Evolutionary conservation across 352 stramenopile genomes (phyloP), one percentile per base, ranked within the genome.

Genomic region (Globisporangium cylindrosporum): DNA sequence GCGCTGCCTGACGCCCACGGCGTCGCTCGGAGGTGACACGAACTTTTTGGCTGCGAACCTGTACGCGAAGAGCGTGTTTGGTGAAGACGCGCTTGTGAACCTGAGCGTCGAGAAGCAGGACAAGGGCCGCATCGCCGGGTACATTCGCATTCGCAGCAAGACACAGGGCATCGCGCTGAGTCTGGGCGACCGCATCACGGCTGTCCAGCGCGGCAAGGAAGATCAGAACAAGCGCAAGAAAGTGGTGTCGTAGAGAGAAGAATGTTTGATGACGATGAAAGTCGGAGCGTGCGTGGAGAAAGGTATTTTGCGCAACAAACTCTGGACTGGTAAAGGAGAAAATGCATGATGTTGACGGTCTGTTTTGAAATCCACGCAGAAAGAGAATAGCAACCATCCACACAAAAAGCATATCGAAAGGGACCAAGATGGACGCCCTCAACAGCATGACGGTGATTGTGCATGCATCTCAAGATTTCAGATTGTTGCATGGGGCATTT

Each of bases 101-200:
- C 85, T 99, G 53, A 99, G 97, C 67, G 97, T 99, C 18, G 98
- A 99, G 77, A 99, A 99, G 84, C 95, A 99, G 72, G 97, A 98
- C 67, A 98, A 98, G 72, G 97, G 97, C 14, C 98, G 98, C 68
- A 96, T 99, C 62, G 87, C 89, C 66, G 97, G 97, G 48, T 99
- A 99, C 85, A 99, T 99, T 66, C 93, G 98, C 70, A 99, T 99
- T 70, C 94, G 98, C 65, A 99, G 95, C 73, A 99, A 99, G 88
- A 99, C 98, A 61, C 98, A 99, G 79, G 98, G 98, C 61, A 99
- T 99, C 77, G 98, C 98, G 25, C 84, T 99, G 60, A 99, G 96
- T 73, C 80, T 99, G 62, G 98, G 98, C 62, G 98, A 99, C 75
- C 91, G 98, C 43, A 99, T 99, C 74, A 99, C 97, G 62, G 94